Percentiles rank a stretch among this genome's conserved stretches.
Evolutionary conservation across 2,329 filamentous ascomycete genomes (phyloP).

Genomic region (Cladophialophora exuberans): DNA sequence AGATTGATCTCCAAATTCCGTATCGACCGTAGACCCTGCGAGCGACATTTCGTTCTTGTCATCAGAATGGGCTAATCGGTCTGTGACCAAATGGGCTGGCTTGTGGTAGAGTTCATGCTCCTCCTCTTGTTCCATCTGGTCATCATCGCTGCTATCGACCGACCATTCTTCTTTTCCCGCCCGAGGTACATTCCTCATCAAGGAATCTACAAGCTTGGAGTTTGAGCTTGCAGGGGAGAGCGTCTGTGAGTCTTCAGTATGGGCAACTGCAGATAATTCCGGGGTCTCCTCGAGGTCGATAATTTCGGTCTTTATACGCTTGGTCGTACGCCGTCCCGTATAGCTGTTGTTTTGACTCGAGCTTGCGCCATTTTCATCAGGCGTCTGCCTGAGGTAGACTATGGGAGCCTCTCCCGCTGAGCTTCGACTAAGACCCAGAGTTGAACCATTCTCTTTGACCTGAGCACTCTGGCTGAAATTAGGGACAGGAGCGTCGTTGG

Average conservation of each 20-base stretch:
- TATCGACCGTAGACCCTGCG: not conserved
- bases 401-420: too few relatives aligned
- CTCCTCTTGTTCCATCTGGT: not conserved
- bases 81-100: not conserved
- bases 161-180: not conserved
- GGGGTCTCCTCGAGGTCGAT: not conserved
- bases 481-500: too few relatives aligned
- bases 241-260: not conserved
- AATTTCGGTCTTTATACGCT: not conserved
- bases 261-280: not conserved
- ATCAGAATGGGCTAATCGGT: not conserved
- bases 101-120: not conserved
- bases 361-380: not conserved
- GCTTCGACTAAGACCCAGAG: too few relatives aligned
- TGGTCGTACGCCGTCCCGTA: not conserved
- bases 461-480: too few relatives aligned
- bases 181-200: not conserved
- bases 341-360: too few relatives aligned
- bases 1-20: not conserved
- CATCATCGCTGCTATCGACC: conserved; percentile 2
- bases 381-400: not conserved
- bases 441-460: too few relatives aligned
- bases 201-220: not conserved
- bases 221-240: not conserved
- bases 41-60: too few relatives aligned